Percentiles rank a stretch among this genome's conserved stretches.
Evolutionary conservation across 441 rosid genomes (phyloP).

Genomic region (Biscutella laevigata): DNA sequence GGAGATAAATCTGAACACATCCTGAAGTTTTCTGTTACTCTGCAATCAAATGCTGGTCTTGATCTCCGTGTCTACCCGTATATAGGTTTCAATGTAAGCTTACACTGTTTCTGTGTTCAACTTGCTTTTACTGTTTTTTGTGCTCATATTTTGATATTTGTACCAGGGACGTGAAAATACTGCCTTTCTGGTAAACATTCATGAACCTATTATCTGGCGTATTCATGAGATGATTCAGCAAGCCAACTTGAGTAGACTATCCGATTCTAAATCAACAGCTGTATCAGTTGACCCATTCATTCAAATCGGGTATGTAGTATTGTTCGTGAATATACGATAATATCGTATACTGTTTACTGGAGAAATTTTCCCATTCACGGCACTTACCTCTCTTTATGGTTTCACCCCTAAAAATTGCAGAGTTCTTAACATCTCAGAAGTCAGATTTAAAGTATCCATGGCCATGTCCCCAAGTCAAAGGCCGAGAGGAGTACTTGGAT

Average conservation of each 20-base stretch:
- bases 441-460: conserved; percentile 88
- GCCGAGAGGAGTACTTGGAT: conserved; percentile 95
- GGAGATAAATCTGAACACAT: conserved; percentile 62
- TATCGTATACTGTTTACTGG: neutral
- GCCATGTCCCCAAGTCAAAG: conserved; percentile 96
- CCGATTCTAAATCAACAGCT: conserved; percentile 57
- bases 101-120: neutral
- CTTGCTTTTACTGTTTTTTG: neutral
- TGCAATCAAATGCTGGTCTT: conserved; percentile 74
- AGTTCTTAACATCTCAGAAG: conserved; percentile 80
- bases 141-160: conserved; percentile 20
- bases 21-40: conserved; percentile 69
- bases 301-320: conserved; percentile 66
- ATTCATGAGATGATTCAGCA: conserved; percentile 96
- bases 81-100: conserved; percentile 69
- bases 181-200: conserved; percentile 79
- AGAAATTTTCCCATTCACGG: conserved; percentile 1
- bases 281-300: conserved; percentile 96
- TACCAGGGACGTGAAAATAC: conserved; percentile 76
- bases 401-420: conserved; percentile 39
- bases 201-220: conserved; percentile 98
- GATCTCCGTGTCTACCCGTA: conserved; percentile 81
- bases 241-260: conserved; percentile 65
- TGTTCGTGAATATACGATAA: neutral
- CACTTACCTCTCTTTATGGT: neutral